Base-by-base conservation (phyloP, 2,329 filamentous ascomycete species). In the Colletotrichum musae region DNA sequence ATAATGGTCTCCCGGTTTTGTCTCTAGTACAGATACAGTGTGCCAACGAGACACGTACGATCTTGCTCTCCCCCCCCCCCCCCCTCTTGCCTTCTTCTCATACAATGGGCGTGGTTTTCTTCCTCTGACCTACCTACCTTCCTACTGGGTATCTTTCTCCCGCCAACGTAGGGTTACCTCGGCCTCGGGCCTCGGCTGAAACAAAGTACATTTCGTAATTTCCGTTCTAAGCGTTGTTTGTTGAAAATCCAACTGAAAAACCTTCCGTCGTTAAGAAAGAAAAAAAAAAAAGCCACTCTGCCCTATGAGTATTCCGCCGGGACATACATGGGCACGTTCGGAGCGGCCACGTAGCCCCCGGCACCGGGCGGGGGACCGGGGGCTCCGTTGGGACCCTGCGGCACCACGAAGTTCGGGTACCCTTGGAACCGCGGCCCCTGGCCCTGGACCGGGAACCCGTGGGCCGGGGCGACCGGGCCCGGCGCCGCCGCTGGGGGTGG, bases 221-320 rank as follows among this genome's bases (percentile, higher is more conserved):
- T 36, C 32, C 32, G 32, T 36, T 36, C 32, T 10, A 36, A 36
- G 32, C 32, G 32, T 36, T n/a, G 41, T 43, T 43, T 43, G 41
- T 43, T 43, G 41, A 43, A 36, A 43, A 43, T 43, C 13, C 13
- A 43, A 43, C 41, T 43, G 41, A 10, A 43, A n/a, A n/a, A 15
- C 41, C 41, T n/a, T n/a, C 41, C 41, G 13, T 15, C 41, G 41
- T 43, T 10, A n/a, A 15, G 15, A 15, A 6, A 6, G 2, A 36
- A 36, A 10, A 36, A 10, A 36, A 9, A 6, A 36, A 36, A 6
- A 7, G 16, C 45, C 4, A 16, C 6, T 16, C 16, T n/a, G n/a
- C 12, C 24, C 48, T 58, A 70, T 5, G 68, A 70, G 24, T 68
- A 68, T 18, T 70, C 68, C 16, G 68, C 63, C 15, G 65, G 64